Conservation (phyloP, 768 basidiomycete genomes). For the Lentinula detonsa region DNA sequence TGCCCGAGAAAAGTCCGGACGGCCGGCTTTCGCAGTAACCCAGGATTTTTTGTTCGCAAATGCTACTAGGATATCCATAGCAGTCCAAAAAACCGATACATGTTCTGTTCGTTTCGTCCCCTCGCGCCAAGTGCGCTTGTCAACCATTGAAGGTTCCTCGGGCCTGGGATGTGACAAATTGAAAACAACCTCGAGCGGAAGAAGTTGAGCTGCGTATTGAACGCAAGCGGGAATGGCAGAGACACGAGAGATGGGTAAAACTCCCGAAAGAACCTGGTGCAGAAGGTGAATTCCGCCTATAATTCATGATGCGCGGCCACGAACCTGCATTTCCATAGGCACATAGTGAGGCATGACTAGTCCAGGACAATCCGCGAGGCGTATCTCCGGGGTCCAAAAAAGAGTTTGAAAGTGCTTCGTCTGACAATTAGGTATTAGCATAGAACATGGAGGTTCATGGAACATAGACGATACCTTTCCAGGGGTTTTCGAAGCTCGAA, state of each 20-base stretch:
- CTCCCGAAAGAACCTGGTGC: conserved; percentile 57
- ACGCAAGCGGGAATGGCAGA: conserved; percentile 82
- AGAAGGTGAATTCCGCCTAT: background rate
- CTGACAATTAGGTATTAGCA: conserved; percentile 25
- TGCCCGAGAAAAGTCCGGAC: conserved; percentile 84
- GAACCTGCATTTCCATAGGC: conserved; percentile 79
- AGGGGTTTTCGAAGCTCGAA: conserved; percentile 79
- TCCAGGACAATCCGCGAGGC: conserved; percentile 93
- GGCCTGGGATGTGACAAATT: conserved; percentile 48
- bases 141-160: conserved; percentile 30
- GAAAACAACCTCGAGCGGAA: conserved; percentile 76
- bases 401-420: conserved; percentile 96
- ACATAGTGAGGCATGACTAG: conserved; percentile 84
- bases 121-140: conserved; percentile 78
- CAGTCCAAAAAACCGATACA: conserved; percentile 57
- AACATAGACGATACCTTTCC: conserved; percentile 54
- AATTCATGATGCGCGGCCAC: conserved; percentile 4
- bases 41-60: conserved; percentile 76
- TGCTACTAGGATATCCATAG: conserved; percentile 77
- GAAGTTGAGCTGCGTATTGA: conserved; percentile 54
- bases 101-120: conserved; percentile 27
- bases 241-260: conserved; percentile 76
- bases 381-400: conserved; percentile 81
- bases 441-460: background rate
- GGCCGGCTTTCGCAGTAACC: conserved; percentile 87